A percentile compares a stretch with the other conserved stretches of the same genome.
Evolutionary conservation across 805 yeast species (phyloP).

Genomic region (Blastobotrys terrestris): DNA sequence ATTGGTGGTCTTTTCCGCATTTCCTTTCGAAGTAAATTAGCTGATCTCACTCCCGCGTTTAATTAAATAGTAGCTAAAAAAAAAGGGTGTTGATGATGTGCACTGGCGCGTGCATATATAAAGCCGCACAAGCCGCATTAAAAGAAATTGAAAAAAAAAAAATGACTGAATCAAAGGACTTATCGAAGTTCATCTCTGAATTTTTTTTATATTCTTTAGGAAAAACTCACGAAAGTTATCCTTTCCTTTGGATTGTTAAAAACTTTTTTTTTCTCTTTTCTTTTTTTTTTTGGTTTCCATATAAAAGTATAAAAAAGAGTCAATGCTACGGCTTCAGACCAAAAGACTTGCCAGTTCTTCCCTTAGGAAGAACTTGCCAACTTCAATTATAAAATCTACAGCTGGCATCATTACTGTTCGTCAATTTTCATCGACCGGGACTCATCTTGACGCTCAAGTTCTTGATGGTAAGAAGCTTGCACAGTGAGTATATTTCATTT

Average conservation of each 20-base stretch:
- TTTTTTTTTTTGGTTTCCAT: too few species aligned
- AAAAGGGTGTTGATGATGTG: too few species aligned
- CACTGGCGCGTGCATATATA: not conserved
- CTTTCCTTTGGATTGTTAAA: not conserved
- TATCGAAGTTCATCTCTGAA: not conserved
- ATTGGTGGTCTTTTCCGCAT: not conserved
- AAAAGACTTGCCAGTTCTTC: not conserved
- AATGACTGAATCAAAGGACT: not conserved
- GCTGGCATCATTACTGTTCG: not conserved
- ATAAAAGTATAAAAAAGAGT: not conserved
- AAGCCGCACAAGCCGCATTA: not conserved
- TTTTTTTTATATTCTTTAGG: too few species aligned
- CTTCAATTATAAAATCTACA: not conserved
- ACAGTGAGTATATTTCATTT: constrained; percentile 19
- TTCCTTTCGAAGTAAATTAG: not conserved
- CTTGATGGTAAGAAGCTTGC: constrained; percentile 63
- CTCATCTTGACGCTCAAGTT: constrained; percentile 17
- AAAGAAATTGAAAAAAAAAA: too few species aligned
- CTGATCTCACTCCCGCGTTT: not conserved
- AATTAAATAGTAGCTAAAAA: too few species aligned
- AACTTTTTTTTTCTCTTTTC: not conserved
- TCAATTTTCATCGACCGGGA: not conserved
- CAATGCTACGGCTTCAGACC: not conserved
- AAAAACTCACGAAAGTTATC: too few species aligned
- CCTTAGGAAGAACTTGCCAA: not conserved